Conservation (phyloP, 2,329 filamentous ascomycete species). For the Xylaria sp. region DNA sequence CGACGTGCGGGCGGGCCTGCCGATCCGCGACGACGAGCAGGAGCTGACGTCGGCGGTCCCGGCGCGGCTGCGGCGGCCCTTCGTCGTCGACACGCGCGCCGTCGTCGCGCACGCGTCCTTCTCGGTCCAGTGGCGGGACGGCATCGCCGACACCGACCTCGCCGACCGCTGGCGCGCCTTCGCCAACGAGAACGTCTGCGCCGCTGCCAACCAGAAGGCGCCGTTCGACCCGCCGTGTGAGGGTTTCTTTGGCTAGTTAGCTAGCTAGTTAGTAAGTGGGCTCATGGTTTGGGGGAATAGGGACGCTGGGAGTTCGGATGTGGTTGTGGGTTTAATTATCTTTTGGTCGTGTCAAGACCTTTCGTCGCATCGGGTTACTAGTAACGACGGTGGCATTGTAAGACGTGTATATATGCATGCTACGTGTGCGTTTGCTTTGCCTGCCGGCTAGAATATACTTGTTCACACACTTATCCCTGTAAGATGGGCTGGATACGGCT, state of each 20-base stretch:
- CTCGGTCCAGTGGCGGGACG: slow-evolving; percentile 41
- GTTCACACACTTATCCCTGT: too few species aligned
- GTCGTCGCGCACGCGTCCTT: slow-evolving; percentile 57
- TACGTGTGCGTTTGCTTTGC: too few species aligned
- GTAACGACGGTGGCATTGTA: too few species aligned
- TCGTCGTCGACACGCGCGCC: slow-evolving; percentile 56
- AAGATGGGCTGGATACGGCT: too few species aligned
- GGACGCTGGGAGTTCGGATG: too few species aligned
- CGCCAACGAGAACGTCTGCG: slow-evolving; percentile 54
- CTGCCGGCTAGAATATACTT: too few species aligned
- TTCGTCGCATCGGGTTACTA: too few species aligned
- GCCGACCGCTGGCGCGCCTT: slow-evolving; percentile 55
- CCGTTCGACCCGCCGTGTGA: slow-evolving; percentile 28
- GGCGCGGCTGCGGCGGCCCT: slow-evolving; percentile 40
- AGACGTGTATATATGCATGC: too few species aligned
- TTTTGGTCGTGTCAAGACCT: too few species aligned
- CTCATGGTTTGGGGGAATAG: too few species aligned
- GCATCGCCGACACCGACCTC: slow-evolving; percentile 54
- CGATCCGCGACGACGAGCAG: slow-evolving; percentile 49
- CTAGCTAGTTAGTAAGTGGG: too few species aligned
- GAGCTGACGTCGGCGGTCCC: slow-evolving; percentile 45
- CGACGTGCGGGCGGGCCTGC: slow-evolving; percentile 49
- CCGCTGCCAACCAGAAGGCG: slow-evolving; percentile 21
- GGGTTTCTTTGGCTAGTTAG: slow-evolving; percentile 17
- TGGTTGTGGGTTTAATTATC: too few species aligned